Percentiles rank a stretch among this genome's conserved stretches.
These are phyloP conservation scores for Avicennia marina DNA, from an alignment of 257 asterid genomes.

Conservation along the genomic window DNA sequence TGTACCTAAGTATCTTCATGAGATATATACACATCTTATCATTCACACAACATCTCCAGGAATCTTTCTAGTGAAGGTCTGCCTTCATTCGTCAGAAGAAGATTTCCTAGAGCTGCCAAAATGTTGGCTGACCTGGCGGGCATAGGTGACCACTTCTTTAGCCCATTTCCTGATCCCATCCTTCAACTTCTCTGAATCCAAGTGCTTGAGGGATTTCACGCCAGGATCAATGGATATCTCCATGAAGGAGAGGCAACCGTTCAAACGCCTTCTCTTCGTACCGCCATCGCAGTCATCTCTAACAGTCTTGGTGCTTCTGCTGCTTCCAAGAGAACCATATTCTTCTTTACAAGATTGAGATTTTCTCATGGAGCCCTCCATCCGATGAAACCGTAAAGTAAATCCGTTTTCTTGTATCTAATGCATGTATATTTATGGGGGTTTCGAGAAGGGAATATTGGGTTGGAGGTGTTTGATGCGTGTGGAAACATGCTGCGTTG, in stretches of 20 bases:
- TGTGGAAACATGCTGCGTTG: conserved; percentile 17
- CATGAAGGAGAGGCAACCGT: conserved; percentile 45
- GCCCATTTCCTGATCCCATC: conserved; percentile 85
- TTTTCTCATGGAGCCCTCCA: conserved; percentile 29
- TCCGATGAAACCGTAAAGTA: conserved; percentile 8
- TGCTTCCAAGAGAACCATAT: conserved; percentile 7
- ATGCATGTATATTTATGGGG: conserved; percentile 9
- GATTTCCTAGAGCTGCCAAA: conserved; percentile 37
- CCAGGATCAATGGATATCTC: conserved; percentile 64
- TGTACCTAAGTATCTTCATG: too few relatives aligned
- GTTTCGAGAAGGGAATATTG: background rate
- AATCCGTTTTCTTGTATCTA: too few relatives aligned
- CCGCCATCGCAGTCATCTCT: background rate
- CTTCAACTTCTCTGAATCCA: conserved; percentile 72
- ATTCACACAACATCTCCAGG: background rate
- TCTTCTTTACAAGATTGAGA: conserved; percentile 19
- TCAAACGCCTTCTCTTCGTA: conserved; percentile 11
- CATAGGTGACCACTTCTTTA: conserved; percentile 55
- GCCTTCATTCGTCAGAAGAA: conserved; percentile 1
- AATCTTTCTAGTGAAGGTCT: background rate
- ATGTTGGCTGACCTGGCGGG: conserved; percentile 63
- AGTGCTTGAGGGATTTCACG: conserved; percentile 59
- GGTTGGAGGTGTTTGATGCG: conserved; percentile 23
- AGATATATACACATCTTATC: too few relatives aligned
- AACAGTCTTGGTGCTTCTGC: background rate